Base-by-base conservation (phyloP, 2,329 filamentous ascomycete genomes). In the Penicillium thymicola region DNA sequence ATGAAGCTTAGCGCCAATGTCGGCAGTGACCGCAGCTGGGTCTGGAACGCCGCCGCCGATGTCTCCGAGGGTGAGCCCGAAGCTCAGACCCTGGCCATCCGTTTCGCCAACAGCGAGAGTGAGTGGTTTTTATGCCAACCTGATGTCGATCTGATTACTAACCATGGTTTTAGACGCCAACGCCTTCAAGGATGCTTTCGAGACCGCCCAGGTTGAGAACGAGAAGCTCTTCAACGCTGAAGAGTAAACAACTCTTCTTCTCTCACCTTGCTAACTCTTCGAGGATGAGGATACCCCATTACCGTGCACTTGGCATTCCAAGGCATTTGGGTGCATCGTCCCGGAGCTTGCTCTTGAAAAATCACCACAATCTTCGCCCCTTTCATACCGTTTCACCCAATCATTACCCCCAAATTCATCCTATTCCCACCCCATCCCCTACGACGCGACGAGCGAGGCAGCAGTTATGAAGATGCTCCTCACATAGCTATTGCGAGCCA, bases 1-100 rank as follows among this genome's bases (percentile, higher is more conserved):
- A 97, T 99, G 93, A 97, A 96, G 83, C 88, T 99, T 63, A 93
- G 90, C 61, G 92, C 94, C 78, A 99, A 99, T 76, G 92, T 97
- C 66, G 94, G 94, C 71, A 96, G 90, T 71, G 94, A 99, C 82
- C 89, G 94, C 76, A 95, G 89, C 81, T 99, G 94, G 94, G 94
- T 99, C 66, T 99, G 94, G 94, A 97, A 96, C 73, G 93, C 92
- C 59, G 89, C 92, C 57, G 94, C 94, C 65, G 94, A 99, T 82
- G 93, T 97, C 68, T 96, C 91, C 72, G 94, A 99, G 83, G 94
- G 94, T 61, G 93, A 97, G 81, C 89, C 94, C 62, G 94, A 99
- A 83, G 91, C 92, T 54, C 88, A 92, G 72, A 99, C 94, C 54
- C 84, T 99, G 70, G 94, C 94, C 64, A 97, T 99, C 70, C 92